Evolutionary conservation across 805 yeast species (phyloP).

Genomic region (Candida insectorum): DNA sequence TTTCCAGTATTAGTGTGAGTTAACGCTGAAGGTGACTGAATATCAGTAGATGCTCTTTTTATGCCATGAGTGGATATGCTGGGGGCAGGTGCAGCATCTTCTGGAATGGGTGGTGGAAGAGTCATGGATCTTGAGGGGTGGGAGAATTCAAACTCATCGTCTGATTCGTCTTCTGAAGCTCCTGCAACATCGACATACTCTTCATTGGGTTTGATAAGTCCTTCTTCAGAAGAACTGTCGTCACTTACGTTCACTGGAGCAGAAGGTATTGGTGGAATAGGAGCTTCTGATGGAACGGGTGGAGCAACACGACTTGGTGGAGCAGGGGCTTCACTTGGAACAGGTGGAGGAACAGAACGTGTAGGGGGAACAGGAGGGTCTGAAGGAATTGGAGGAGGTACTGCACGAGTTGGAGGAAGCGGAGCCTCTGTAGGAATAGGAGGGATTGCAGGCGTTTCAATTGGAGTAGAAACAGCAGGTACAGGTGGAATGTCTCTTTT

Average conservation of each 20-base stretch:
- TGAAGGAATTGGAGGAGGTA: constrained; percentile 1
- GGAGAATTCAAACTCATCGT: constrained; percentile 13
- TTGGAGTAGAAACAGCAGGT: constrained; percentile 1
- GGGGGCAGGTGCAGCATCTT: constrained; percentile 3
- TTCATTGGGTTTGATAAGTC: constrained; percentile 2
- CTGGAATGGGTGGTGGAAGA: constrained; percentile 9
- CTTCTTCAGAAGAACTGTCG: not conserved
- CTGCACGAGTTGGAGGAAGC: constrained; percentile 1
- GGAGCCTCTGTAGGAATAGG: constrained; percentile 4
- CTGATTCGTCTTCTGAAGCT: constrained; percentile 1
- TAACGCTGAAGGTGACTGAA: constrained; percentile 1
- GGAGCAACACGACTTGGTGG: constrained; percentile 6
- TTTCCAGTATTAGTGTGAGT: constrained; percentile 6
- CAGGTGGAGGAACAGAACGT: not conserved
- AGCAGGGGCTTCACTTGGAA: no score
- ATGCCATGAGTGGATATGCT: constrained; percentile 1
- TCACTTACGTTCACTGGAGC: no score
- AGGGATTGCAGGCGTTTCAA: constrained; percentile 16
- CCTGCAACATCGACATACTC: constrained; percentile 2
- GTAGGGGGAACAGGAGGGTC: not conserved
- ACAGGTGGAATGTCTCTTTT: not conserved
- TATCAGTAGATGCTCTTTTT: constrained; percentile 7
- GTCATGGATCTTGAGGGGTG: constrained; percentile 11
- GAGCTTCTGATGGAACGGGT: constrained; percentile 6
- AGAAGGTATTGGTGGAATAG: constrained; percentile 1